Base-by-base conservation (phyloP, 2,329 filamentous ascomycete genomes). In the Colletotrichum incanum region DNA sequence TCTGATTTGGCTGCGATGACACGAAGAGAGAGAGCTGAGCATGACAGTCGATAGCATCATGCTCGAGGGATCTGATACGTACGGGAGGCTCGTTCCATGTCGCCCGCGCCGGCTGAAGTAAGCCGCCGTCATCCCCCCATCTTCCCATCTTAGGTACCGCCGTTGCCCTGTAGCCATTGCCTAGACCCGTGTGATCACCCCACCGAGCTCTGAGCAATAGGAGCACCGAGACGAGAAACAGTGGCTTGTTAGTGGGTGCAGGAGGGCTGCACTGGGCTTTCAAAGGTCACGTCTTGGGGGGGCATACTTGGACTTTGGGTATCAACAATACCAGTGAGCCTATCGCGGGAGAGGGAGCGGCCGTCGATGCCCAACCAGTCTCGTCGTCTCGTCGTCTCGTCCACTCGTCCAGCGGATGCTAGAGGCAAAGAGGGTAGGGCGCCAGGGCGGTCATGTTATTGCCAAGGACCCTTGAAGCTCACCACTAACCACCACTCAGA, bases 361-460 rank as follows among this genome's bases (percentile, higher is more conserved):
- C 56, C 73, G 64, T 74, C 72, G 73, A 52, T 74, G 73, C 73
- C 73, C 73, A 74, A 74, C 73, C 73, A 31, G 67, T 62, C 58
- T 72, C 52, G 28, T 66, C 71, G 28, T 49, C 45, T n/a, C 45
- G 45, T 23, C 47, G 59, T 61, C 50, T 34, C 52, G 65, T 58
- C 54, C 60, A 64, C 58, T 72, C 52, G 28, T 66, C 71, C 71
- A 73, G 71, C 67, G 34, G 67, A 52, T 73, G 49, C 28, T 43
- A 37, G 45, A 37, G 45, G 41, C 56, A 45, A 43, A 39, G 37
- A 59, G 55, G 34, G 37, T 23, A 41, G 20, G 39, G n/a, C 37
- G 55, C 37, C 55, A 59, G 37, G 55, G 55, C 37, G 37, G 23
- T 43, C 55, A 49, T 62, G 59, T 49, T 62, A n/a, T 59, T 71